Conservation (phyloP, 257 asterid species). For the Vinca minor region DNA sequence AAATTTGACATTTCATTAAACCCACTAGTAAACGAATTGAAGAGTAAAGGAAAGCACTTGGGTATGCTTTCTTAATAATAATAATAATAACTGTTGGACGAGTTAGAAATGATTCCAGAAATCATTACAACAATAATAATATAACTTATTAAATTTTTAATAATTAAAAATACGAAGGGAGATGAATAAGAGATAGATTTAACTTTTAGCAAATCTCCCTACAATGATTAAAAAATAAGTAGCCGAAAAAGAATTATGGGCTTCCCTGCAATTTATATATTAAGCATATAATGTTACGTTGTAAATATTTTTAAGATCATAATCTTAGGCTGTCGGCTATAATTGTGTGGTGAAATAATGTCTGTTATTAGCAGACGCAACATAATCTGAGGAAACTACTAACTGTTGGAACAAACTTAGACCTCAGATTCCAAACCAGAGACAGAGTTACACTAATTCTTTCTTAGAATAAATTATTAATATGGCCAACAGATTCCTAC, state of each 20-base stretch:
- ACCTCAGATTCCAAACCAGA: slow-evolving; percentile 31
- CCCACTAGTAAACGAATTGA: slow-evolving; percentile 11
- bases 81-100: slow-evolving; percentile 6
- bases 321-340: slow-evolving; percentile 46
- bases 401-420: slow-evolving; percentile 28
- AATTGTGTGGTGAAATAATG: slow-evolving; percentile 30
- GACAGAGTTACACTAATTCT: slow-evolving; percentile 39
- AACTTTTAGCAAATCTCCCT: too few relatives aligned
- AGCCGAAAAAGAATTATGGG: slow-evolving; percentile 21
- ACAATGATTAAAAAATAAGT: not conserved
- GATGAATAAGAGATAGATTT: too few relatives aligned
- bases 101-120: slow-evolving; percentile 9
- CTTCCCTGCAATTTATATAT: slow-evolving; percentile 10
- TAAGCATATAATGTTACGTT: slow-evolving; percentile 10
- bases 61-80: slow-evolving; percentile 10
- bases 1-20: slow-evolving; percentile 20
- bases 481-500: slow-evolving; percentile 9
- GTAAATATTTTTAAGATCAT: slow-evolving; percentile 16
- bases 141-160: too few relatives aligned
- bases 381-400: slow-evolving; percentile 24
- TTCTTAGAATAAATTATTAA: slow-evolving; percentile 3
- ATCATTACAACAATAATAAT: too few relatives aligned
- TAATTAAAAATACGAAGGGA: too few relatives aligned
- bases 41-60: slow-evolving; percentile 21
- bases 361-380: slow-evolving; percentile 30